These are phyloP conservation scores for Hyphopichia buzzinii DNA, from an alignment of 1,139 yeast genomes.

Conservation along the genomic window DNA sequence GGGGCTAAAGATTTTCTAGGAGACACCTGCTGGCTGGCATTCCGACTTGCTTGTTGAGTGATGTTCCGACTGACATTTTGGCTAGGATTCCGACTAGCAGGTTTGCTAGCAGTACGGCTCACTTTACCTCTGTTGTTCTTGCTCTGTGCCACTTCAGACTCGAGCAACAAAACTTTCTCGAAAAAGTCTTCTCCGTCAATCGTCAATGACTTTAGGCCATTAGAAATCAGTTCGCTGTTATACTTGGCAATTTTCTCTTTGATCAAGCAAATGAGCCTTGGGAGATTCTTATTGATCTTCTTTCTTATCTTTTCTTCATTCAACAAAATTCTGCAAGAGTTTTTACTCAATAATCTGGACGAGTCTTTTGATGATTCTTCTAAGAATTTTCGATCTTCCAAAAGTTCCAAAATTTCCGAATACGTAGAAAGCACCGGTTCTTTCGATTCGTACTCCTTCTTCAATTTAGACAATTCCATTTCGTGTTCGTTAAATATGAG, in stretches of 20 bases:
- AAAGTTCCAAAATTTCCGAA: conserved; percentile 52
- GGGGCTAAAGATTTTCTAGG: conserved; percentile 2
- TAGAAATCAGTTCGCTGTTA: conserved; percentile 31
- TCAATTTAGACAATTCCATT: conserved; percentile 51
- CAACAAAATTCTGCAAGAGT: conserved; percentile 74
- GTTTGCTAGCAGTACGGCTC: not conserved
- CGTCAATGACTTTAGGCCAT: conserved; percentile 38
- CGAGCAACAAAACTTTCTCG: conserved; percentile 40
- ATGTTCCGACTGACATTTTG: not conserved
- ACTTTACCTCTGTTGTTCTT: conserved; percentile 2
- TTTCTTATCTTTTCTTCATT: conserved; percentile 79
- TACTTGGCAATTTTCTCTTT: conserved; percentile 47
- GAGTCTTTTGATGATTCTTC: conserved; percentile 77
- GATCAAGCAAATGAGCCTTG: conserved; percentile 55
- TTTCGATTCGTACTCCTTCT: conserved; percentile 48
- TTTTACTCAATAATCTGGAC: conserved; percentile 69
- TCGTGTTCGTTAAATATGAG: conserved; percentile 59
- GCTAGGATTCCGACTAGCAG: conserved; percentile 1
- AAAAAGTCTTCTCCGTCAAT: conserved; percentile 49
- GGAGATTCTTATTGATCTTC: conserved; percentile 62
- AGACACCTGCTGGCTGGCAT: conserved; percentile 3
- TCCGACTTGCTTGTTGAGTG: conserved; percentile 1
- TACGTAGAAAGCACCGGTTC: conserved; percentile 56
- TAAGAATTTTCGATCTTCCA: conserved; percentile 60
- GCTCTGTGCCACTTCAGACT: conserved; percentile 30